phyloP scores from a whole-genome alignment of 805 yeast species.

The Candida andamanensis region DNA sequence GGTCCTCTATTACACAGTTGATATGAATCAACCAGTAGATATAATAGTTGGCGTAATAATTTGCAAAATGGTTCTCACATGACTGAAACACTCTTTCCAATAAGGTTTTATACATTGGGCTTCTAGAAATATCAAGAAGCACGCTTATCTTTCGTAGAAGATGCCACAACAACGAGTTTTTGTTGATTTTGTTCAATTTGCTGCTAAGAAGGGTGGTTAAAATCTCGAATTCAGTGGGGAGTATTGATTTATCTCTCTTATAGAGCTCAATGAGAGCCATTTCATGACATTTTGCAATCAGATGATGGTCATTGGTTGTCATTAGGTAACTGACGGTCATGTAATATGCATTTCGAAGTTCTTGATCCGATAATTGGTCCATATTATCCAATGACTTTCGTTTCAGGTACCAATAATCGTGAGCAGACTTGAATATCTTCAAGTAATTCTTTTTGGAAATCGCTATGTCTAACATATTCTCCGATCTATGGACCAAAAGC shows the following conservation, averaged over 20 bases:
- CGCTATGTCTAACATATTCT: conserved; percentile 26
- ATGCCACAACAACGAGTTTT: conserved; percentile 35
- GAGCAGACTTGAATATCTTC: conserved; percentile 27
- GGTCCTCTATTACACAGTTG: conserved; percentile 3
- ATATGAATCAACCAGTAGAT: conserved; percentile 25
- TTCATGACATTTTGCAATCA: conserved; percentile 26
- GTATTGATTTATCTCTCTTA: conserved; percentile 7
- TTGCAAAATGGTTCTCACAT: conserved; percentile 32
- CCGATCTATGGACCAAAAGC: conserved; percentile 8
- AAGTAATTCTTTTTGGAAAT: conserved; percentile 26
- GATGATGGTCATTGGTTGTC: conserved; percentile 37
- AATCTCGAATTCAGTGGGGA: conserved; percentile 22
- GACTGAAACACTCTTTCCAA: conserved; percentile 19
- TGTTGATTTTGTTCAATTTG: conserved; percentile 29
- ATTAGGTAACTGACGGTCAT: conserved; percentile 30
- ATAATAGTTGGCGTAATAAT: conserved; percentile 33
- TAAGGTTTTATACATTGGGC: background rate
- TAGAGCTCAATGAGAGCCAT: conserved; percentile 12
- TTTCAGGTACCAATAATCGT: conserved; percentile 24
- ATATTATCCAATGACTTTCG: too few species aligned
- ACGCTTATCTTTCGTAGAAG: conserved; percentile 22
- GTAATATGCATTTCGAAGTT: too few species aligned
- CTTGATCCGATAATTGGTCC: too few species aligned
- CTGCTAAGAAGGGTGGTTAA: conserved; percentile 27
- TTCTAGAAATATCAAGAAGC: background rate